Base-by-base conservation (phyloP, 257 asterid species). In the Scutellaria barbata region DNA sequence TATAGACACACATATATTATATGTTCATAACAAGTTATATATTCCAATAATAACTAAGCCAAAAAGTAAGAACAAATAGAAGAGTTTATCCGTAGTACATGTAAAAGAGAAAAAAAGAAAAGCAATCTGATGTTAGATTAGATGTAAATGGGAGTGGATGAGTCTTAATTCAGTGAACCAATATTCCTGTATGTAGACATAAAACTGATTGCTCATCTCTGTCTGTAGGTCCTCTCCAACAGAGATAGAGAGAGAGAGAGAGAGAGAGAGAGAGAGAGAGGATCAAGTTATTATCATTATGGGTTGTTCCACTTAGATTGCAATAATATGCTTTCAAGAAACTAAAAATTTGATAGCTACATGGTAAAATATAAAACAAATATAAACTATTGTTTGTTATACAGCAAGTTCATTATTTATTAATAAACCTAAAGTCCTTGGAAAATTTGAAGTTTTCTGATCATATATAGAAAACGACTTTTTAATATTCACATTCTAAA, bases 171-270 rank as follows among this genome's bases (percentile, higher is more conserved):
- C 84, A 73, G 25, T 72, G 80, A 67, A 77, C 78, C 75, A 30
- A 30, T 30, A 63, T 75, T 48, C 66, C 68, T 77, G 85, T 62
- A 72, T 76, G 58, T 73, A 59, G 85, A 82, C 84, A 74, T 18
- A 16, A 63, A 67, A 70, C 76, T 57, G 42, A 73, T 69, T 25
- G 54, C 72, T 58, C 62, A 53, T 30, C 74, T 71, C 50, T 72
- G 68, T 46, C 58, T 61, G 82, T 74, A 78, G 82, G 79, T 74
- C 76, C 79, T 73, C 66, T 61, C 8, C 33, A 20, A 53, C 68
- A 48, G 74, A 35, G 43, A 73, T 58, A 59, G 63, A 30, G 35
- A 30, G 35, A 30, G 35, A 30, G 35, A 30, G 35, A 30, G 35
- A 30, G 35, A 30, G 35, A 30, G 35, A 30, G 35, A 30, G 35